Conservation (phyloP, 768 basidiomycete species). For the Amanita muscaria region DNA sequence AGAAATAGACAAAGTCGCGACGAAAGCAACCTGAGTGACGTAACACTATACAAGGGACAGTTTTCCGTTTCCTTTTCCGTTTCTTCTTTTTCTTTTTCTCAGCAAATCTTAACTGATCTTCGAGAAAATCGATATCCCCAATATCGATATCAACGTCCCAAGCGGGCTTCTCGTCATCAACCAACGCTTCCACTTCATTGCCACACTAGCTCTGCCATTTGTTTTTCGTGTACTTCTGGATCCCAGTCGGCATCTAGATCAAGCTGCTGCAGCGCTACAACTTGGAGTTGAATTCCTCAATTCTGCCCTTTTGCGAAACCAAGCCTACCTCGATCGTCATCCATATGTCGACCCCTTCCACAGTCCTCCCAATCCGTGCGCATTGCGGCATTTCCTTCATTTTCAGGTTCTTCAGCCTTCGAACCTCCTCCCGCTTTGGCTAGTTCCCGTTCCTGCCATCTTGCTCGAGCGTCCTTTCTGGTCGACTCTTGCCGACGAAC, state of each 20-base stretch:
- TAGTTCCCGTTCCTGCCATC: slow-evolving; percentile 70
- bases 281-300: slow-evolving; percentile 12
- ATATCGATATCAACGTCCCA: slow-evolving; percentile 93
- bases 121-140: no score
- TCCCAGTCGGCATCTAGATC: slow-evolving; percentile 95
- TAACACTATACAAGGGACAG: no score
- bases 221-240: slow-evolving; percentile 70
- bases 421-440: slow-evolving; percentile 79
- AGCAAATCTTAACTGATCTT: no score
- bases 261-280: slow-evolving; percentile 52
- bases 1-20: no score
- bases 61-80: slow-evolving; percentile 52
- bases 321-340: slow-evolving; percentile 26
- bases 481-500: slow-evolving; percentile 68
- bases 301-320: not conserved
- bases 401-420: slow-evolving; percentile 75
- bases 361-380: slow-evolving; percentile 66
- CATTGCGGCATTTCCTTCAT: slow-evolving; percentile 77
- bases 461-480: slow-evolving; percentile 78
- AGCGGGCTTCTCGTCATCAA: slow-evolving; percentile 53
- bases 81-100: no score
- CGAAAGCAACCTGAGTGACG: no score
- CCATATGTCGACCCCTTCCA: slow-evolving; percentile 37
- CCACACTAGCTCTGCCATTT: slow-evolving; percentile 75
- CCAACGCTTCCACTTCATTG: slow-evolving; percentile 31